phyloP scores from a whole-genome alignment of 192 early-diverging fungal genomes.

The Backusella tarrabulga region DNA sequence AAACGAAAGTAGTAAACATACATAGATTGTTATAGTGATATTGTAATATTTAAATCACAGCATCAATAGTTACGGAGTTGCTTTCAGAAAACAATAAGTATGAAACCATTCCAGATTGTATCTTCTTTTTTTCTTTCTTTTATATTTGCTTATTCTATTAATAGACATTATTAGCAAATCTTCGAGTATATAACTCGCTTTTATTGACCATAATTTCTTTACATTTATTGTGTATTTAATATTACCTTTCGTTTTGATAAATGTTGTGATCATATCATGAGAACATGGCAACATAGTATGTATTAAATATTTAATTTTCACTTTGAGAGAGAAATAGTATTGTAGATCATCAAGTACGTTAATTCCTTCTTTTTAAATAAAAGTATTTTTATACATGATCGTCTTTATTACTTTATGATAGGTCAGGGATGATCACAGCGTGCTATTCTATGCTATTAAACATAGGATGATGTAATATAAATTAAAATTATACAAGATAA shows the following conservation, averaged over 20 bases:
- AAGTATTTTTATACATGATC: neutral
- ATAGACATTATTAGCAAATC: neutral
- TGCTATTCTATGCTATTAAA: neutral
- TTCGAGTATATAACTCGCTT: neutral
- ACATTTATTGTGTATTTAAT: no score
- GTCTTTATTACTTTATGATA: neutral
- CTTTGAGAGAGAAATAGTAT: neutral
- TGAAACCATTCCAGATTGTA: neutral
- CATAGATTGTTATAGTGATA: neutral
- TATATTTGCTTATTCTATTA: neutral
- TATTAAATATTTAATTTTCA: neutral
- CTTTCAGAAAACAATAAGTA: neutral
- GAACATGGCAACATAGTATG: neutral
- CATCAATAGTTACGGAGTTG: neutral
- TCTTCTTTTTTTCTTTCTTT: neutral
- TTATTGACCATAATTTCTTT: no score
- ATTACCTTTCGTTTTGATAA: no score
- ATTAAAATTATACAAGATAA: no score
- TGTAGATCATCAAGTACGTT: neutral
- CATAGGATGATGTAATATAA: no score
- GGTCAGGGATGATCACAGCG: neutral
- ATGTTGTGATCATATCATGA: neutral
- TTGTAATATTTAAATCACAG: neutral
- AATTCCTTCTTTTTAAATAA: neutral
- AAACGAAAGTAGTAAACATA: neutral